These are phyloP conservation scores for Geranomyces variabilis DNA, from an alignment of 192 early-diverging fungal genomes.

Conservation along the genomic window DNA sequence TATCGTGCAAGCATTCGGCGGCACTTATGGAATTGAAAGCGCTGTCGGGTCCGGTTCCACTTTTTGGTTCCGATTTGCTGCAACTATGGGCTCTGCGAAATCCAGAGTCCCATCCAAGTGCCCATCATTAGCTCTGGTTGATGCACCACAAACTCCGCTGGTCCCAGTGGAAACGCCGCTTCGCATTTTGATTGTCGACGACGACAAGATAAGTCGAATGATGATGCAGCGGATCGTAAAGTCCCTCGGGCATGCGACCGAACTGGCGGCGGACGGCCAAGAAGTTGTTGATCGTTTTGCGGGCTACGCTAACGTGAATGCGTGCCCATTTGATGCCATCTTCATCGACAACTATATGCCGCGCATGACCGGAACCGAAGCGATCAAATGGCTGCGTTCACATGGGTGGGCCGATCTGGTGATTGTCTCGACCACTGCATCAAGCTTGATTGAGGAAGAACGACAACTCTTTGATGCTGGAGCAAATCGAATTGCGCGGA, in stretches of 20 bases:
- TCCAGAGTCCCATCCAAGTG: not conserved
- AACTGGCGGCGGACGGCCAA: slow-evolving; percentile 27
- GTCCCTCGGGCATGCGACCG: slow-evolving; percentile 22
- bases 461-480: not conserved
- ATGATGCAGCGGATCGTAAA: slow-evolving; percentile 30
- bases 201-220: slow-evolving; percentile 33
- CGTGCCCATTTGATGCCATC: slow-evolving; percentile 27
- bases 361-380: slow-evolving; percentile 28
- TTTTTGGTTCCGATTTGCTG: slow-evolving; percentile 13
- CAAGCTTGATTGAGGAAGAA: slow-evolving; percentile 9
- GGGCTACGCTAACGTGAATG: not conserved
- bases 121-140: not conserved
- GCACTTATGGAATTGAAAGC: slow-evolving; percentile 6
- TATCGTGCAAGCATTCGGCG: slow-evolving; percentile 7
- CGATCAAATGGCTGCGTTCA: slow-evolving; percentile 13
- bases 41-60: slow-evolving; percentile 3
- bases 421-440: not conserved
- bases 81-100: not conserved
- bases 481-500: not conserved
- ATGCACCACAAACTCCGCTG: not conserved
- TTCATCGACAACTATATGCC: slow-evolving; percentile 39
- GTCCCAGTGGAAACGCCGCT: not conserved
- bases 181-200: slow-evolving; percentile 30
- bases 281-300: slow-evolving; percentile 25
- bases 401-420: slow-evolving; percentile 8